Evolutionary conservation across 768 basidiomycete species (phyloP), one percentile per base, ranked within the genome.

Genomic region (Holtermanniella nyarrowii): DNA sequence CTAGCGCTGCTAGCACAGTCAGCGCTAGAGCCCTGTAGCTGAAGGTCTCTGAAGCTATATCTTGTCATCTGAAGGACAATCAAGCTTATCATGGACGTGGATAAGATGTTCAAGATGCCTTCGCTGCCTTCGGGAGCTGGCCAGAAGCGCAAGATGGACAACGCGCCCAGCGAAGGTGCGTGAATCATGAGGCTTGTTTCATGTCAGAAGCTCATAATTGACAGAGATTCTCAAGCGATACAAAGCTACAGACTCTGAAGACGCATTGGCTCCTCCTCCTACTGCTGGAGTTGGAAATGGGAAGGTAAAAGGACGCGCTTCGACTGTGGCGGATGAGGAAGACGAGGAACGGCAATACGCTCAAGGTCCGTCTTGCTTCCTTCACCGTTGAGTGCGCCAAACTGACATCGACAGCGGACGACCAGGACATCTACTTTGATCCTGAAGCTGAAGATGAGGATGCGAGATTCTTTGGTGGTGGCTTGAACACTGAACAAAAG

Each of bases 381-480:
- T 44, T 72, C 63, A n/a, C 56, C 55, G 1, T 75, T 77, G 55
- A 88, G 87, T 71, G 84, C 85, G 0, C 88, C 87, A 11, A 10
- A 83, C 82, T 21, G 89, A 93, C 58, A 85, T 86, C 0, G 88
- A 91, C 86, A 61, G 79, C 69, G 3, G 91, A 93, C 61, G 89
- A 91, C 71, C 25, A 50, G 41, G 60, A 69, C 25, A 66, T 70
- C 42, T 67, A 69, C 50, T 61, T 60, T n/a, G 72, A 72, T 39
- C 50, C 45, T 0, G 64, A 50, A 5, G 61, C 58, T 44, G 68
- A 66, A 45, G 89, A 91, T 63, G 86, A 85, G 21, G 88, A 90
- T 60, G 89, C 88, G 0, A 77, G 89, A 11, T 91, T 93, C 73
- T 93, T 83, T 63, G 95, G 95, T 37, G 89, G 91, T 1, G 95